These are phyloP conservation scores for Candida verbasci DNA, from an alignment of 805 yeast species.

Conservation along the genomic window DNA sequence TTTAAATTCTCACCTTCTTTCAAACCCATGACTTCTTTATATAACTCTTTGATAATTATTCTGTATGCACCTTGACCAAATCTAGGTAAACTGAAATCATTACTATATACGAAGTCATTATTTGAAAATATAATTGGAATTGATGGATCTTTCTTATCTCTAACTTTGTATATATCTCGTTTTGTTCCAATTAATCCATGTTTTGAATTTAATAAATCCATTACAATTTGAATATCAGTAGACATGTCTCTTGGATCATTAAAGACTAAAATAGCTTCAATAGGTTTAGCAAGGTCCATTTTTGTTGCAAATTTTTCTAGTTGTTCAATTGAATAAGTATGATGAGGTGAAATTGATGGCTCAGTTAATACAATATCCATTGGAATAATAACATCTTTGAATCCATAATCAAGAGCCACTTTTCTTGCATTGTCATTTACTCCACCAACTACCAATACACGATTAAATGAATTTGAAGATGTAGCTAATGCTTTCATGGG, in stretches of 20 bases:
- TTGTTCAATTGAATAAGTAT: conserved; percentile 46
- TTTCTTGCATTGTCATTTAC: conserved; percentile 60
- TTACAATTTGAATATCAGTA: conserved; percentile 72
- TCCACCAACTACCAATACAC: conserved; percentile 86
- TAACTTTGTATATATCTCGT: conserved; percentile 22
- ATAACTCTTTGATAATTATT: conserved; percentile 55
- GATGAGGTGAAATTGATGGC: conserved; percentile 67
- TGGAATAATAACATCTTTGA: conserved; percentile 67
- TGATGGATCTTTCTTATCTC: conserved; percentile 37
- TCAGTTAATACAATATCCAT: conserved; percentile 58
- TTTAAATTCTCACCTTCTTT: conserved; percentile 30
- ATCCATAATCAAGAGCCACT: conserved; percentile 77
- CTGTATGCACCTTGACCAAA: conserved; percentile 92
- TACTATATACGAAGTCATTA: conserved; percentile 85
- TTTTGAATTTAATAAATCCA: conserved; percentile 64
- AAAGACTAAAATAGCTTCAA: conserved; percentile 79
- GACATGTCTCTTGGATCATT: conserved; percentile 90
- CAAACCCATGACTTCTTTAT: conserved; percentile 50
- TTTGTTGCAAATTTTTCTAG: conserved; percentile 37
- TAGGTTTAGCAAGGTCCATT: conserved; percentile 30
- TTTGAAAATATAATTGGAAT: conserved; percentile 78
- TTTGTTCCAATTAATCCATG: conserved; percentile 62
- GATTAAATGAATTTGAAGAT: conserved; percentile 39
- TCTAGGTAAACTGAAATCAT: conserved; percentile 69
- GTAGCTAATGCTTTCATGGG: conserved; percentile 64